Conservation (phyloP, 2,329 filamentous ascomycete genomes). For the Talaromyces atroroseus region DNA sequence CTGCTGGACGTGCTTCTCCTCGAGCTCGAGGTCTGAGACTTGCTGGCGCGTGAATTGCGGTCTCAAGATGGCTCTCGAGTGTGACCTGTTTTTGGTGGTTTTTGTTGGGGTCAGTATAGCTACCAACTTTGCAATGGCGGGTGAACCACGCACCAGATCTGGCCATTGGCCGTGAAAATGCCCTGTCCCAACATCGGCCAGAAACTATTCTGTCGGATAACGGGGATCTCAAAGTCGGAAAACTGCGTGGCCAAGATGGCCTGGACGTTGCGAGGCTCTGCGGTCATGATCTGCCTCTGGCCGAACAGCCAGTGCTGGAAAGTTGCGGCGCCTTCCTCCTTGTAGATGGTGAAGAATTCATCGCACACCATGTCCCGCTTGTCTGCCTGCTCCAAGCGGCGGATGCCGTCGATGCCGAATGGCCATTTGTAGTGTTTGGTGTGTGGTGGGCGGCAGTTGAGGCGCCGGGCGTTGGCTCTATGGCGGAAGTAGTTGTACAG, state of each 20-base stretch:
- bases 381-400: not conserved
- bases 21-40: slow-evolving; percentile 72
- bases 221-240: slow-evolving; percentile 73
- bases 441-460: not conserved
- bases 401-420: slow-evolving; percentile 6
- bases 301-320: not conserved
- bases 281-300: slow-evolving; percentile 17
- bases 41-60: slow-evolving; percentile 85
- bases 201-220: slow-evolving; percentile 61
- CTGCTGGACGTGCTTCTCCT: slow-evolving; percentile 65
- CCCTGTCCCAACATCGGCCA: slow-evolving; percentile 17
- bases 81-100: slow-evolving; percentile 60
- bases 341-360: not conserved
- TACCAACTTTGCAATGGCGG: slow-evolving; percentile 36
- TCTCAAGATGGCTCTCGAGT: slow-evolving; percentile 71
- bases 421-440: not conserved
- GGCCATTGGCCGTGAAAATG: slow-evolving; percentile 70
- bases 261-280: slow-evolving; percentile 63
- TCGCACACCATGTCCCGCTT: not conserved
- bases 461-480: slow-evolving; percentile 2
- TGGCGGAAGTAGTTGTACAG: slow-evolving; percentile 2
- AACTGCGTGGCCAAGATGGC: slow-evolving; percentile 81
- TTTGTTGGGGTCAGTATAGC: slow-evolving; percentile 45
- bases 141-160: slow-evolving; percentile 53
- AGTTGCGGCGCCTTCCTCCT: not conserved